Percentiles rank a stretch among this genome's conserved stretches.
These are phyloP conservation scores for Asterophora lycoperdoides DNA, from an alignment of 768 basidiomycete species.

Conservation along the genomic window DNA sequence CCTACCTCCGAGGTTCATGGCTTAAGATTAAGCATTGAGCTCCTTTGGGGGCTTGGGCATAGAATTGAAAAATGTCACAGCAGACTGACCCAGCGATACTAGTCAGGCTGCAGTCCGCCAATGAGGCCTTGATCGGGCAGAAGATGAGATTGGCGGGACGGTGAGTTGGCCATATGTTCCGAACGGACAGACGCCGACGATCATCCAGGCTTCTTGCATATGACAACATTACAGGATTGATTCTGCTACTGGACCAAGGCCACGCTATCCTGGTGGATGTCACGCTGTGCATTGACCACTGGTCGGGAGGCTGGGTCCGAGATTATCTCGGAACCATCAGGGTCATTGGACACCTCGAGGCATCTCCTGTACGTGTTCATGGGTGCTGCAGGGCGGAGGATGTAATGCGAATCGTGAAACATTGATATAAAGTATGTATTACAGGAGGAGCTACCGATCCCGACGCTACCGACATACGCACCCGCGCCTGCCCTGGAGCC, in stretches of 20 bases:
- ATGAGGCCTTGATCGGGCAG: conserved; percentile 35
- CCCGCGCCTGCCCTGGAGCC: conserved; percentile 38
- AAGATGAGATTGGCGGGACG: conserved; percentile 60
- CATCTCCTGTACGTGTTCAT: conserved; percentile 10
- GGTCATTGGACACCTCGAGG: conserved; percentile 58
- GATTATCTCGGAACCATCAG: conserved; percentile 50
- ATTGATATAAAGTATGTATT: background rate
- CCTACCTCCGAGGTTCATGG: no score
- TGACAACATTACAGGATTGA: conserved; percentile 42
- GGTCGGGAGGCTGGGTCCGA: conserved; percentile 42
- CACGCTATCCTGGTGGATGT: conserved; percentile 56
- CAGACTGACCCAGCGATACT: conserved; percentile 45
- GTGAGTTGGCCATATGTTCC: conserved; percentile 34
- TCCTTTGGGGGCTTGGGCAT: background rate
- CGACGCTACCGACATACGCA: conserved; percentile 37
- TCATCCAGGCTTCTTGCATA: conserved; percentile 51
- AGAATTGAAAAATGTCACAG: conserved; percentile 36
- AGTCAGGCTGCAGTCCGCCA: conserved; percentile 38
- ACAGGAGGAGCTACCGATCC: conserved; percentile 38
- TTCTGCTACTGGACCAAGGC: conserved; percentile 46
- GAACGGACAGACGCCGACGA: background rate
- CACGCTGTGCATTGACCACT: conserved; percentile 43
- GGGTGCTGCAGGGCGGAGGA: background rate
- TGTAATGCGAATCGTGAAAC: conserved; percentile 5
- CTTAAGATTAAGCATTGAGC: no score